phyloP scores from a whole-genome alignment of 495 filamentous ascomycete species.

The Xylaria cubensis region DNA sequence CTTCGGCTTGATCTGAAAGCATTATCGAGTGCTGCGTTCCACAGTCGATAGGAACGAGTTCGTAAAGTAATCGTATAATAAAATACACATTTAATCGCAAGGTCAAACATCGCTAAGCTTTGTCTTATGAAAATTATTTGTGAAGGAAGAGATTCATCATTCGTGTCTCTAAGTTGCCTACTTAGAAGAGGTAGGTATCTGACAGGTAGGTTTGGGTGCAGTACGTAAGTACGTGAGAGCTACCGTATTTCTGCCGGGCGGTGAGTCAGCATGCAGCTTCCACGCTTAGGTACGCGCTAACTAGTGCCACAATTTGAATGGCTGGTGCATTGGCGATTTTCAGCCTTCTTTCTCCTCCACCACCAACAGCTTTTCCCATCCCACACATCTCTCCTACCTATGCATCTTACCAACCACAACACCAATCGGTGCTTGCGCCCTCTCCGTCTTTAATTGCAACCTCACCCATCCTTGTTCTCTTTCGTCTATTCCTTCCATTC shows the following conservation, averaged over 20 bases:
- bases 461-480: not conserved
- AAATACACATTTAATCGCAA: not conserved
- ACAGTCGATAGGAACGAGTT: not conserved
- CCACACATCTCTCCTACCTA: slow-evolving; percentile 21
- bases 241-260: slow-evolving; percentile 25
- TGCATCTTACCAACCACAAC: slow-evolving; percentile 17
- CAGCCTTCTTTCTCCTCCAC: slow-evolving; percentile 29
- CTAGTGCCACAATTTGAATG: slow-evolving; percentile 30
- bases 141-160: too few relatives aligned
- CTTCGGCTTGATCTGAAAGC: not conserved
- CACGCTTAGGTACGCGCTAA: slow-evolving; percentile 14
- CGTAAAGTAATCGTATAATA: not conserved
- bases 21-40: not conserved
- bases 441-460: slow-evolving; percentile 7
- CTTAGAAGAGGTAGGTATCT: too few relatives aligned
- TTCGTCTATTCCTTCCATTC: slow-evolving; percentile 24
- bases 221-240: too few relatives aligned
- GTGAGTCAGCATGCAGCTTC: slow-evolving; percentile 1
- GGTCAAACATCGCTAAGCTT: not conserved
- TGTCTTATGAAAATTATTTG: too few relatives aligned
- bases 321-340: slow-evolving; percentile 27
- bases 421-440: slow-evolving; percentile 26
- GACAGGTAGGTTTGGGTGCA: too few relatives aligned
- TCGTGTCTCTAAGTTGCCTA: too few relatives aligned
- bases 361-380: slow-evolving; percentile 24